phyloP scores from a whole-genome alignment of 1,284 basidiomycete genomes.

The Apiotrichum porosum region DNA sequence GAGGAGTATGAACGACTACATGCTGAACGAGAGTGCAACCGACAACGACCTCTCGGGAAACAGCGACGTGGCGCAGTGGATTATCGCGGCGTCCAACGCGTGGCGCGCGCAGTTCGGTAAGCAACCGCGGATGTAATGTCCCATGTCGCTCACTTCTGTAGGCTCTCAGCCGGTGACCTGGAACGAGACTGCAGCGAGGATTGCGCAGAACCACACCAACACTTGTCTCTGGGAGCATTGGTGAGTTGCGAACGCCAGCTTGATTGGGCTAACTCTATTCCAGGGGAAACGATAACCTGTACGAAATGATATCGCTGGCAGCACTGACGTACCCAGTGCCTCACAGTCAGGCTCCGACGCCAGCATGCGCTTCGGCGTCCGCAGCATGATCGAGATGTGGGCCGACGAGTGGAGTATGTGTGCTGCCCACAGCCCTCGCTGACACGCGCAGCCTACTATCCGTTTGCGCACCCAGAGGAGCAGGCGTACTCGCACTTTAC shows the following conservation, averaged over 20 bases:
- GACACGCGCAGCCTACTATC: constrained; percentile 12
- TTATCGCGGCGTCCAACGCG: constrained; percentile 9
- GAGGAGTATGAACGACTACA: constrained; percentile 3
- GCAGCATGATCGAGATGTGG: constrained; percentile 17
- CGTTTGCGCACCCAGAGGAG: constrained; percentile 9
- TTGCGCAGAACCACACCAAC: constrained; percentile 7
- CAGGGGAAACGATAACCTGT: constrained; percentile 18
- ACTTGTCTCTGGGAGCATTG: constrained; percentile 17
- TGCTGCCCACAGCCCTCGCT: background rate
- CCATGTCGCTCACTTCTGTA: no score
- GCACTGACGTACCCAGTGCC: no score
- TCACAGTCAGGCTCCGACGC: constrained; percentile 1
- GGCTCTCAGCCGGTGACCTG: constrained; percentile 8
- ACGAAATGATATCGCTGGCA: background rate
- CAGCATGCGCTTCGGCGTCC: constrained; percentile 7
- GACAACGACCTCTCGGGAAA: constrained; percentile 10
- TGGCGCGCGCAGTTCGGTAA: constrained; percentile 14
- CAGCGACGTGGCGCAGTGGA: constrained; percentile 8
- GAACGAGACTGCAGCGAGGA: constrained; percentile 12
- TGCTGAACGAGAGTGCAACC: background rate
- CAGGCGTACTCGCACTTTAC: constrained; percentile 15
- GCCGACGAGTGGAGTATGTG: constrained; percentile 14
- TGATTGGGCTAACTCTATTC: no score
- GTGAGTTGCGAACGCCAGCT: constrained; percentile 1
- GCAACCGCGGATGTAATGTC: background rate